These are phyloP conservation scores for Phytophthora crassamura DNA, from an alignment of 352 stramenopile genomes.

Conservation along the genomic window DNA sequence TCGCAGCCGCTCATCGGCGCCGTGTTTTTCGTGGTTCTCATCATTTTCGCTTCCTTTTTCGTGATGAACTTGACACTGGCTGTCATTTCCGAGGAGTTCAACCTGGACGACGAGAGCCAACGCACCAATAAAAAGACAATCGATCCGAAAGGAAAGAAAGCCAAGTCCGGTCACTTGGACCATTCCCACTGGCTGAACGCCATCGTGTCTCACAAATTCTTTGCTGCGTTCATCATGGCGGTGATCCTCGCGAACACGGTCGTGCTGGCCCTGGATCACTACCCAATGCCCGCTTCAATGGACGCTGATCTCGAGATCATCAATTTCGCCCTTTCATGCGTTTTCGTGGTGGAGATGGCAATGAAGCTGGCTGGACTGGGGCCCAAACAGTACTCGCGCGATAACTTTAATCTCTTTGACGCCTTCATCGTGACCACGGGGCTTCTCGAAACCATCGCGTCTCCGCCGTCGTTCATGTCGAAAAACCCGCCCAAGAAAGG, in stretches of 20 bases:
- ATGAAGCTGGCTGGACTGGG: conserved; percentile 90
- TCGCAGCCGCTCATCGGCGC: conserved; percentile 62
- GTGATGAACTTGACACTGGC: conserved; percentile 94
- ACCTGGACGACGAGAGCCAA: conserved; percentile 51
- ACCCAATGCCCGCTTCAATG: conserved; percentile 69
- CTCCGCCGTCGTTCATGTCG: conserved; percentile 77
- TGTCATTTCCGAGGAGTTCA: conserved; percentile 93
- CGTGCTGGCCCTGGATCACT: conserved; percentile 82
- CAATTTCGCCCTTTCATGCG: conserved; percentile 80
- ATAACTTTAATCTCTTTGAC: conserved; percentile 89
- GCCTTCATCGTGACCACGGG: conserved; percentile 86
- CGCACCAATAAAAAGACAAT: conserved; percentile 49
- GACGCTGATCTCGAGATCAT: conserved; percentile 71
- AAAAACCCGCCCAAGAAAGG: conserved; percentile 61
- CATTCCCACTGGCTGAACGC: conserved; percentile 53
- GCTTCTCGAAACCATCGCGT: conserved; percentile 71
- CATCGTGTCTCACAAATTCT: conserved; percentile 67
- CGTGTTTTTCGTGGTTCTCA: conserved; percentile 91
- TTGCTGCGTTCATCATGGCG: conserved; percentile 68
- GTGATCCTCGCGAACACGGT: conserved; percentile 89
- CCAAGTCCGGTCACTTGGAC: conserved; percentile 38
- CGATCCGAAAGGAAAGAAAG: conserved; percentile 38
- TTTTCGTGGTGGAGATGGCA: conserved; percentile 80
- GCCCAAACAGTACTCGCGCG: conserved; percentile 67
- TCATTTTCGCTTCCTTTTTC: conserved; percentile 94